Conservation (phyloP, 352 stramenopile genomes). For the Peronospora destructor region DNA sequence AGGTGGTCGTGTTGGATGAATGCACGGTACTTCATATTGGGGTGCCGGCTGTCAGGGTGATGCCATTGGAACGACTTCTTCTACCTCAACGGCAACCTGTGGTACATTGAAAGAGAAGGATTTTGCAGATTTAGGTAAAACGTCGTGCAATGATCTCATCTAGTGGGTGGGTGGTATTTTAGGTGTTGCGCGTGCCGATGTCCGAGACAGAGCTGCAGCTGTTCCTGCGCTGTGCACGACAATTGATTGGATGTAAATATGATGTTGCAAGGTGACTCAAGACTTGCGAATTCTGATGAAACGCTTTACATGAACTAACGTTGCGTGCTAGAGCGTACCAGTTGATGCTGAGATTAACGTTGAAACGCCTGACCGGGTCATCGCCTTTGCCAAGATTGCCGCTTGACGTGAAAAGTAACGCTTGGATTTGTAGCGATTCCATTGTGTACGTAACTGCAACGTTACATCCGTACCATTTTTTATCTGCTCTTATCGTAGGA, state of each 20-base stretch:
- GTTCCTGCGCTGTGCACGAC: conserved; percentile 53
- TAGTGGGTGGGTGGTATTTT: conserved; percentile 5
- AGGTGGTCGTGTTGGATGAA: conserved; percentile 65
- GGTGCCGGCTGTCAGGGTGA: conserved; percentile 42
- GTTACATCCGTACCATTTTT: not conserved
- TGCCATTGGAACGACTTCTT: conserved; percentile 60
- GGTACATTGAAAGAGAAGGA: conserved; percentile 20
- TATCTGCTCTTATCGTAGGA: not conserved
- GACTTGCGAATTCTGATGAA: not conserved
- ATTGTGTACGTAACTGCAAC: conserved; percentile 44
- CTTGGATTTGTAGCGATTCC: conserved; percentile 74
- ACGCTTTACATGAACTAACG: conserved; percentile 1
- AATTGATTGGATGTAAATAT: conserved; percentile 60
- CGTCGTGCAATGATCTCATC: not conserved
- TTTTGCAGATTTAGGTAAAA: not conserved
- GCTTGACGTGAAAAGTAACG: conserved; percentile 42
- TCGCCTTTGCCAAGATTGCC: conserved; percentile 41
- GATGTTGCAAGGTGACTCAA: conserved; percentile 45
- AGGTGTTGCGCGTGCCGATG: conserved; percentile 61
- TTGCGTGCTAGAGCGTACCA: conserved; percentile 41
- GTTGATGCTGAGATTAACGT: conserved; percentile 45
- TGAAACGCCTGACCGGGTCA: conserved; percentile 42
- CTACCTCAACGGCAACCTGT: conserved; percentile 65
- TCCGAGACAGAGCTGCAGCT: conserved; percentile 32
- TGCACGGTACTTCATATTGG: conserved; percentile 58